Conservation (phyloP, 1,284 basidiomycete species). For the Hymenochaete sp. region DNA sequence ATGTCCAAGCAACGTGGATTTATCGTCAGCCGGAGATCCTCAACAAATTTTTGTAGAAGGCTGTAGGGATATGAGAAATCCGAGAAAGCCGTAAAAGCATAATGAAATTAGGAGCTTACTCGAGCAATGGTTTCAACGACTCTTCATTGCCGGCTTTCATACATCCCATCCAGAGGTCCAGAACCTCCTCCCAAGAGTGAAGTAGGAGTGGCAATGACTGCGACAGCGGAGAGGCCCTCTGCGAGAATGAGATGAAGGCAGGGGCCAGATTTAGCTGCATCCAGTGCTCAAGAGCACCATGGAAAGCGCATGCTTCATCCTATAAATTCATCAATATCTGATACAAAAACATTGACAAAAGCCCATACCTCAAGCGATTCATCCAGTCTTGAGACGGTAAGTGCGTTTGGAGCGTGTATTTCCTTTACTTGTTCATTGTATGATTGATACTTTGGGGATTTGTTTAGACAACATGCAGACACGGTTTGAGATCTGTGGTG, state of each 20-base stretch:
- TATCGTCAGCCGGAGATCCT: conserved; percentile 67
- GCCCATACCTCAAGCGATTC: conserved; percentile 48
- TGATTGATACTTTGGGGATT: conserved; percentile 54
- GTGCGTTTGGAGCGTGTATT: conserved; percentile 62
- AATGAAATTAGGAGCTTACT: conserved; percentile 34
- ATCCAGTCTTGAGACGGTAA: conserved; percentile 48
- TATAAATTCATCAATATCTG: conserved; percentile 24
- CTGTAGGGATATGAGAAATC: conserved; percentile 32
- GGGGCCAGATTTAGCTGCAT: conserved; percentile 73
- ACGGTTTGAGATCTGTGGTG: background rate
- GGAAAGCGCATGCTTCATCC: conserved; percentile 70
- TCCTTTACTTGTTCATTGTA: conserved; percentile 57
- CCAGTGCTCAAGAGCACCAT: conserved; percentile 62
- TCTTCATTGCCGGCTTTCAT: conserved; percentile 57
- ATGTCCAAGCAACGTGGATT: conserved; percentile 49
- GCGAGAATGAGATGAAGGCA: conserved; percentile 65
- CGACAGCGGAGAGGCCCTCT: conserved; percentile 51
- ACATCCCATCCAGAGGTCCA: conserved; percentile 50
- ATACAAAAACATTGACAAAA: background rate
- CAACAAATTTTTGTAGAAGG: conserved; percentile 62
- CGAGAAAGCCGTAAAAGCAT: conserved; percentile 16
- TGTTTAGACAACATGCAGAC: background rate
- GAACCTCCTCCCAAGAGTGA: conserved; percentile 67
- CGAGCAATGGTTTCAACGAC: conserved; percentile 55
- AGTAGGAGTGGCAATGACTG: conserved; percentile 75